A percentile compares a stretch with the other conserved stretches of the same genome.
phyloP scores from a whole-genome alignment of 2,329 filamentous ascomycete genomes.

The Myriosclerotinia scirpicola region DNA sequence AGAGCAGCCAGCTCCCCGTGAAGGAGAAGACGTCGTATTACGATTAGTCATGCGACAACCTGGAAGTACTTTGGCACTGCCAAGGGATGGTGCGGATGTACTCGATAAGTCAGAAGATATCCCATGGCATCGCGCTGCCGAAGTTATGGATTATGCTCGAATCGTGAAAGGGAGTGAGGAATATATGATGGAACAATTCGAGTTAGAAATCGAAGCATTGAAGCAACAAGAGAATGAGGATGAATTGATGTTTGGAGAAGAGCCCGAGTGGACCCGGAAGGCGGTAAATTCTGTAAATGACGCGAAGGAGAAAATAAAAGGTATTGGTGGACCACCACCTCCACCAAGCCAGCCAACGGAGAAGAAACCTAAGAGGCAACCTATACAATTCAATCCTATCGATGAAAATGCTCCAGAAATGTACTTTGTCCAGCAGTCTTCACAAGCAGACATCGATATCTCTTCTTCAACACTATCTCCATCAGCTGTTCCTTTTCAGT shows the following conservation, averaged over 20 bases:
- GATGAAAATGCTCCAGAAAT: slow-evolving; percentile 51
- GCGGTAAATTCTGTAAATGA: slow-evolving; percentile 73
- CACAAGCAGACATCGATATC: slow-evolving; percentile 46
- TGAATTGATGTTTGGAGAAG: slow-evolving; percentile 86
- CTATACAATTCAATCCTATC: slow-evolving; percentile 50
- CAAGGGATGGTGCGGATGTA: slow-evolving; percentile 72
- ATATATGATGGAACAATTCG: slow-evolving; percentile 81
- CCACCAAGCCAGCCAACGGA: slow-evolving; percentile 51
- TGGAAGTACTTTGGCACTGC: slow-evolving; percentile 82
- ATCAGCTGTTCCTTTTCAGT: slow-evolving; percentile 7
- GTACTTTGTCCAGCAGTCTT: slow-evolving; percentile 51
- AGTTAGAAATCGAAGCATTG: slow-evolving; percentile 74
- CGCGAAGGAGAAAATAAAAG: slow-evolving; percentile 71
- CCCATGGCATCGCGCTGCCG: slow-evolving; percentile 92
- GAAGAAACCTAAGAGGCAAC: slow-evolving; percentile 48
- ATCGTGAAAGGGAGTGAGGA: slow-evolving; percentile 92
- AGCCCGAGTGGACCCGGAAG: slow-evolving; percentile 87
- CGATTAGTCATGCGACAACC: slow-evolving; percentile 79
- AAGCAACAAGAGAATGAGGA: slow-evolving; percentile 80
- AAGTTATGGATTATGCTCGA: slow-evolving; percentile 90
- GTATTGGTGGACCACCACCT: slow-evolving; percentile 64
- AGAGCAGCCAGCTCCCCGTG: slow-evolving; percentile 74
- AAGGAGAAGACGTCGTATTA: slow-evolving; percentile 87
- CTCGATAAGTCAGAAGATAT: slow-evolving; percentile 71
- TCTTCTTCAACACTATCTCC: slow-evolving; percentile 25